phyloP scores from a whole-genome alignment of 345 rosid species.

The Linum tenue region DNA sequence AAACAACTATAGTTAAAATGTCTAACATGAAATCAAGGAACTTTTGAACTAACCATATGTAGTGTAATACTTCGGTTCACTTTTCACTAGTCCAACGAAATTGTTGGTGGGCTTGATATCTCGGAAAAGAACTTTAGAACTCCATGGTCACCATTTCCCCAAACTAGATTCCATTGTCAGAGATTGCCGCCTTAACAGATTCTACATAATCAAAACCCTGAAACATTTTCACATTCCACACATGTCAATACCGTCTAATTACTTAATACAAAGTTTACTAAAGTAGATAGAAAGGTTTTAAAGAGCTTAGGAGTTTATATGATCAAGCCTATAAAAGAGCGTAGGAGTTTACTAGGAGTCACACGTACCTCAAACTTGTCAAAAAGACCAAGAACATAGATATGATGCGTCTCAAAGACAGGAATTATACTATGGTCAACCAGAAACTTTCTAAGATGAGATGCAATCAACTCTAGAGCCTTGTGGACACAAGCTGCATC shows the following conservation, averaged over 20 bases:
- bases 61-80: conserved; percentile 66
- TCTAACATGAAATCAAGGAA: background rate
- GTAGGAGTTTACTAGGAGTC: too few relatives aligned
- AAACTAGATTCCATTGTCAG: conserved; percentile 68
- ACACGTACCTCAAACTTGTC: conserved; percentile 57
- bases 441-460: conserved; percentile 90
- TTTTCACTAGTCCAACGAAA: conserved; percentile 70
- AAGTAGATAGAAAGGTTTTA: background rate
- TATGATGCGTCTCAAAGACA: conserved; percentile 42
- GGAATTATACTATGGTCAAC: conserved; percentile 95
- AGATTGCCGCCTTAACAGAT: conserved; percentile 55
- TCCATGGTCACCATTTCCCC: conserved; percentile 35
- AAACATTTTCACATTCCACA: conserved; percentile 1
- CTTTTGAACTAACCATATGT: conserved; percentile 50
- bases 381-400: conserved; percentile 51
- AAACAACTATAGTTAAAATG: background rate
- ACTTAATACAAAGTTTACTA: background rate
- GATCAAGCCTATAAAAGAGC: too few relatives aligned
- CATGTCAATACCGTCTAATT: background rate
- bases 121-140: conserved; percentile 51
- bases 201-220: conserved; percentile 60
- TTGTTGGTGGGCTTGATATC: conserved; percentile 23
- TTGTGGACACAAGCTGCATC: conserved; percentile 78
- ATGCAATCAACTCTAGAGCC: conserved; percentile 85
- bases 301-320: background rate